Base-by-base conservation (phyloP, 1,284 basidiomycete species). In the Puccinia brachypodii region DNA sequence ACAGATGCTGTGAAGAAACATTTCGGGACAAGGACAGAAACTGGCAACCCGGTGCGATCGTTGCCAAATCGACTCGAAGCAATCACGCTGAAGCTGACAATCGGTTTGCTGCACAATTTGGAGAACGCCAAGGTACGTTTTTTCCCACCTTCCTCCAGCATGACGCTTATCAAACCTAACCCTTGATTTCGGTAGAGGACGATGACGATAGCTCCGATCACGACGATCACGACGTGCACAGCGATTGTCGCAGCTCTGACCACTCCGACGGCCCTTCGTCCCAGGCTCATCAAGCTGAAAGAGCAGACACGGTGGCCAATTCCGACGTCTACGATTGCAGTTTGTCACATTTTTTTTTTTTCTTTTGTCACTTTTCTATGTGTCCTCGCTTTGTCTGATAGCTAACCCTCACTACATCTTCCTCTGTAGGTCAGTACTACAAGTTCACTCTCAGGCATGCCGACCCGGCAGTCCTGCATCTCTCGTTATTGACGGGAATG, bases 361-460 rank as follows among this genome's bases (percentile, higher is more conserved):
- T 4, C 8, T n/a, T 7, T 31, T 36, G 1, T 31, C 19, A n/a
- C n/a, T 50, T 50, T 50, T 50, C 22, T 22, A 11, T 50, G 11
- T 50, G 47, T 22, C 47, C 47, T 11, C 9, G n/a, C n/a, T n/a
- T n/a, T n/a, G n/a, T n/a, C n/a, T n/a, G n/a, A n/a, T n/a, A n/a
- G n/a, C 9, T 56, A 13, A 56, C 36, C 28, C 71, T 73, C 8
- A 73, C 19, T 40, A 3, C 19, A 53, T 22, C 6, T 71, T 68
- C 22, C n/a, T 58, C n/a, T 16, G 11, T 64, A 80, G 77, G 68
- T 60, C 69, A 9, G 1, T 80, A 60, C 36, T 14, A 80, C 53
- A 31, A 40, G 11, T 80, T 80, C n/a, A 44, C 38, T 38, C 53
- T 80, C n/a, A 31, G n/a, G 25, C 25, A 50, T 31, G 6, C 69